These are phyloP conservation scores for Elongisporangium senticosum DNA, from an alignment of 352 stramenopile genomes.

Conservation along the genomic window DNA sequence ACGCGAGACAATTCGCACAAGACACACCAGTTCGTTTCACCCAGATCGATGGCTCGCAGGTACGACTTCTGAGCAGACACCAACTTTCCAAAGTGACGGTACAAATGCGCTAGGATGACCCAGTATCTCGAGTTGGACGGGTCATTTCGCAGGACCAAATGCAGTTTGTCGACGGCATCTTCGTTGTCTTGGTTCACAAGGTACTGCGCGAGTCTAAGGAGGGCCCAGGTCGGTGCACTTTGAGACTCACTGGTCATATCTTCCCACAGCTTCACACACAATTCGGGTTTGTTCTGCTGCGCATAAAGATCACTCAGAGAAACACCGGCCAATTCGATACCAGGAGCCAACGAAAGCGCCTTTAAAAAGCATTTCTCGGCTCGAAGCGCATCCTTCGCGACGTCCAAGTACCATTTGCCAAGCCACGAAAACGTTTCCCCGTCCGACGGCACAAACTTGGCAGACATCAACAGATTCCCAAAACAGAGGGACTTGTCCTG, in stretches of 20 bases:
- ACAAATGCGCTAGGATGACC: constrained; percentile 73
- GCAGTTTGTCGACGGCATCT: constrained; percentile 55
- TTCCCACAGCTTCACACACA: constrained; percentile 71
- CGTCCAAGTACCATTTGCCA: constrained; percentile 69
- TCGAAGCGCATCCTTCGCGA: constrained; percentile 52
- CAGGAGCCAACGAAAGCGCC: constrained; percentile 50
- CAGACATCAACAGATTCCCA: constrained; percentile 52
- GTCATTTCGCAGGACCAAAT: constrained; percentile 69
- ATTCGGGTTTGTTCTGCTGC: constrained; percentile 45
- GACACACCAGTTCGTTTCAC: constrained; percentile 59
- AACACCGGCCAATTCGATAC: constrained; percentile 50
- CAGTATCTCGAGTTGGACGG: constrained; percentile 59
- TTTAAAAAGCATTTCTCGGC: constrained; percentile 86
- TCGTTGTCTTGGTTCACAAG: constrained; percentile 66
- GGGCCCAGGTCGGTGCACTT: constrained; percentile 63
- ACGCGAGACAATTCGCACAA: constrained; percentile 76
- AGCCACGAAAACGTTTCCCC: constrained; percentile 66
- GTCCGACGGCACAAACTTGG: constrained; percentile 65
- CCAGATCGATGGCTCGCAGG: constrained; percentile 64
- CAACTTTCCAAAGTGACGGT: constrained; percentile 74
- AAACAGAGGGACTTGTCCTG: constrained; percentile 63
- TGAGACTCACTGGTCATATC: constrained; percentile 50
- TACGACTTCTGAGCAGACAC: constrained; percentile 80
- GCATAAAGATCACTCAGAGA: constrained; percentile 70
- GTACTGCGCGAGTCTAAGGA: constrained; percentile 66